Evolutionary conservation across 2,329 filamentous ascomycete species (phyloP).

Genomic region (Colletotrichum sp.): DNA sequence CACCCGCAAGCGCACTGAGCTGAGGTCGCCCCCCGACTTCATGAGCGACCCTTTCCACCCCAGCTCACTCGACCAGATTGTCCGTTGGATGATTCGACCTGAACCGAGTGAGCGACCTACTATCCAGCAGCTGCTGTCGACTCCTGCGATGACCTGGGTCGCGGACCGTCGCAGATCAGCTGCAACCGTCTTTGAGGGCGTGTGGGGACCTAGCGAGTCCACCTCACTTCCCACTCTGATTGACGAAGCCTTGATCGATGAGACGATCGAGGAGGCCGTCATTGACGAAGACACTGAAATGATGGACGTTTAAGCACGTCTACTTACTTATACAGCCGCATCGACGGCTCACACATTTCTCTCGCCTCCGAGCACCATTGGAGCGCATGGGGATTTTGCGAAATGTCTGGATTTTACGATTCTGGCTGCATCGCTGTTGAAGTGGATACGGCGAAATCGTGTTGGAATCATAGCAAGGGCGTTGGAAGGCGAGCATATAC

Average conservation of each 20-base stretch:
- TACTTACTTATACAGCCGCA: slow-evolving; percentile 19
- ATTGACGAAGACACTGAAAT: slow-evolving; percentile 59
- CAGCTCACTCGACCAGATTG: slow-evolving; percentile 82
- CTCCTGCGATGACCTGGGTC: slow-evolving; percentile 82
- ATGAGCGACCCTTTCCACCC: slow-evolving; percentile 80
- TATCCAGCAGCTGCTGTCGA: slow-evolving; percentile 74
- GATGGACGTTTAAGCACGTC: slow-evolving; percentile 55
- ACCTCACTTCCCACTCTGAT: slow-evolving; percentile 37
- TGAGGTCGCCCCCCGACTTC: slow-evolving; percentile 76
- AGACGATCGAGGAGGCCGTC: slow-evolving; percentile 24
- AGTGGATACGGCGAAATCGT: slow-evolving; percentile 17
- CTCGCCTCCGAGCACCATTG: slow-evolving; percentile 37
- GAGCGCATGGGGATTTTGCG: slow-evolving; percentile 18
- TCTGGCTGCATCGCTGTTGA: slow-evolving; percentile 25
- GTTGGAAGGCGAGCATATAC: slow-evolving; percentile 7
- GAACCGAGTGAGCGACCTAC: slow-evolving; percentile 76
- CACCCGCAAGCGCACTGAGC: slow-evolving; percentile 49
- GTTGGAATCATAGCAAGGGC: slow-evolving; percentile 8
- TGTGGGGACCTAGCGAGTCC: slow-evolving; percentile 82
- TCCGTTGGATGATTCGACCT: slow-evolving; percentile 86
- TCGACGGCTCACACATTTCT: slow-evolving; percentile 21
- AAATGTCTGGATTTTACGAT: slow-evolving; percentile 25
- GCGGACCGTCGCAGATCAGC: slow-evolving; percentile 77
- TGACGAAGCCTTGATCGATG: slow-evolving; percentile 30
- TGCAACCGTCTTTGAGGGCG: slow-evolving; percentile 95